These are phyloP conservation scores for Thalassiosira profunda DNA, from an alignment of 108 stramenopile genomes.

Conservation along the genomic window DNA sequence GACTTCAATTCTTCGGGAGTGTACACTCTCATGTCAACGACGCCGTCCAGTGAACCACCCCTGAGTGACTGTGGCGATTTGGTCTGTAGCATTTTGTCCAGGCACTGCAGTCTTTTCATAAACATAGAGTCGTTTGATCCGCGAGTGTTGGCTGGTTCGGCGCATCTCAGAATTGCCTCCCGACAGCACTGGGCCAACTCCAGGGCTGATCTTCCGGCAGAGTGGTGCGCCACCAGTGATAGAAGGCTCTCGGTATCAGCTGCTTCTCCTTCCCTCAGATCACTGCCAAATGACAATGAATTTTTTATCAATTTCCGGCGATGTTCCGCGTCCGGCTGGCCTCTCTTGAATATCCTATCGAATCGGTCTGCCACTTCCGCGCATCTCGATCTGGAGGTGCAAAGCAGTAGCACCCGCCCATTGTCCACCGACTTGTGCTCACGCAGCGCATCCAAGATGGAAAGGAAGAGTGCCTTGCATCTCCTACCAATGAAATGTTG, in stretches of 20 bases:
- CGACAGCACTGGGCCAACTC: conserved; percentile 78
- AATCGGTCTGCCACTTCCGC: conserved; percentile 56
- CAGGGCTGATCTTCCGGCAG: conserved; percentile 58
- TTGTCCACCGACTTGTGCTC: neutral
- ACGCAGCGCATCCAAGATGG: conserved; percentile 43
- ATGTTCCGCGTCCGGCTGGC: conserved; percentile 50
- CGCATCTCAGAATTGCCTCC: conserved; percentile 33
- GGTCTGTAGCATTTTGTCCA: conserved; percentile 52
- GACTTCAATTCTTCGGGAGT: conserved; percentile 58
- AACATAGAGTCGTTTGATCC: conserved; percentile 5
- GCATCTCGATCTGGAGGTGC: conserved; percentile 49
- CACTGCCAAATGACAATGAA: conserved; percentile 27
- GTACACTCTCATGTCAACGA: conserved; percentile 77
- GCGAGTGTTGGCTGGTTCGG: neutral
- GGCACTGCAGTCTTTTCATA: conserved; percentile 23
- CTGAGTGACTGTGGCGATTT: conserved; percentile 66
- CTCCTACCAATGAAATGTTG: conserved; percentile 30
- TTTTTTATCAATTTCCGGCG: conserved; percentile 47
- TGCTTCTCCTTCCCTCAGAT: neutral
- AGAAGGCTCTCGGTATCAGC: conserved; percentile 18
- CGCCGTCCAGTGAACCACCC: conserved; percentile 59
- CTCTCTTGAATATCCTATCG: conserved; percentile 47
- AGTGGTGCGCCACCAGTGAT: conserved; percentile 47
- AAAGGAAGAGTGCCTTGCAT: conserved; percentile 40
- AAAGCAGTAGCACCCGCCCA: conserved; percentile 57